phyloP scores from a whole-genome alignment of 164 flowering plant genomes.

The Aristolochia contorta region DNA sequence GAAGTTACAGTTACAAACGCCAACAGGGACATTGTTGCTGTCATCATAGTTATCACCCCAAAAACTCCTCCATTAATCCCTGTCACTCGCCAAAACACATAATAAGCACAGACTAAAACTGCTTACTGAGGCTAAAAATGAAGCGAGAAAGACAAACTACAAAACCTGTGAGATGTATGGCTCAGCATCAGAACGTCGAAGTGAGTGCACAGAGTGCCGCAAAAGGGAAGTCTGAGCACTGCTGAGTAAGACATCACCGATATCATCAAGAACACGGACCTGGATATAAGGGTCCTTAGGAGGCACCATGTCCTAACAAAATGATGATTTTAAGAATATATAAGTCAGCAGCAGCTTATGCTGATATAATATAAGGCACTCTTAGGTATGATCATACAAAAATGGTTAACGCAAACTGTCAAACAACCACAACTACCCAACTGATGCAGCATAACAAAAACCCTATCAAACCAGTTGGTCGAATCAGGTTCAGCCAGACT shows the following conservation, averaged over 20 bases:
- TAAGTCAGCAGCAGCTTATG: neutral
- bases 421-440: no score
- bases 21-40: no score
- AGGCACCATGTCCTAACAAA: slow-evolving; percentile 84
- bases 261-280: slow-evolving; percentile 85
- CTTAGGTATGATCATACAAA: no score
- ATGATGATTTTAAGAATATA: neutral
- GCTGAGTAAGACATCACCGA: slow-evolving; percentile 60
- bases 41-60: slow-evolving; percentile 20
- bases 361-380: no score
- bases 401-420: no score
- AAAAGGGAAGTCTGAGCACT: slow-evolving; percentile 65
- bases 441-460: no score
- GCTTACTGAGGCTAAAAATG: no score
- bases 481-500: no score
- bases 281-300: slow-evolving; percentile 95
- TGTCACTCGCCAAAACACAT: slow-evolving; percentile 12
- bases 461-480: no score
- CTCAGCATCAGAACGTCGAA: slow-evolving; percentile 92
- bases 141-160: neutral
- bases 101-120: neutral
- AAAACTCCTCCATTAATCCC: slow-evolving; percentile 91
- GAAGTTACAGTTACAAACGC: no score
- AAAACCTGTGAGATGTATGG: slow-evolving; percentile 65
- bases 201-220: slow-evolving; percentile 77